phyloP scores from a whole-genome alignment of 2,329 filamentous ascomycete species.

The Lachnellula occidentalis region DNA sequence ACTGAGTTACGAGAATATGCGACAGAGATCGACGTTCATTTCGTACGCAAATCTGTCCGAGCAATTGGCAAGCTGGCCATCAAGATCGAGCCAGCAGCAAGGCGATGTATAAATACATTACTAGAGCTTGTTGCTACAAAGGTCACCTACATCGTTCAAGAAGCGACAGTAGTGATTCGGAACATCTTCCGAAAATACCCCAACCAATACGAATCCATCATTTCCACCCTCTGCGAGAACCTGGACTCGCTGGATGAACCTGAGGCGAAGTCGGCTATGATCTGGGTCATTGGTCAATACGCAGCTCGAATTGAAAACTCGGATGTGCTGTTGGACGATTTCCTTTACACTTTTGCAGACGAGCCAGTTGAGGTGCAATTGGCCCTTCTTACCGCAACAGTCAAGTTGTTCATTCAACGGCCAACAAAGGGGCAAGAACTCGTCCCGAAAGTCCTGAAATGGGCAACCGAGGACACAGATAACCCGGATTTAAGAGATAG shows the following conservation, averaged over 20 bases:
- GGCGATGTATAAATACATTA: constrained; percentile 85
- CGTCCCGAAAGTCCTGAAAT: constrained; percentile 91
- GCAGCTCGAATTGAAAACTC: constrained; percentile 96
- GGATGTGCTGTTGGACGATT: constrained; percentile 89
- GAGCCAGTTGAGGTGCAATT: constrained; percentile 95
- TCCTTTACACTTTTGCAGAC: constrained; percentile 87
- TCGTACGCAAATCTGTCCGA: constrained; percentile 93
- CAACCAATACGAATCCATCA: constrained; percentile 97
- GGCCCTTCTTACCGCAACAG: constrained; percentile 87
- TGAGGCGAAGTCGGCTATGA: constrained; percentile 96
- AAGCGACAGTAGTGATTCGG: constrained; percentile 95
- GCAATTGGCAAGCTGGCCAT: constrained; percentile 97
- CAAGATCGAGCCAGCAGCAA: constrained; percentile 93
- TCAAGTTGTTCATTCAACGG: constrained; percentile 95
- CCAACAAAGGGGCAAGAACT: constrained; percentile 91
- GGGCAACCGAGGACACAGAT: constrained; percentile 99
- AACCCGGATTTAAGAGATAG: constrained; percentile 93
- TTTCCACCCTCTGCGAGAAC: constrained; percentile 90
- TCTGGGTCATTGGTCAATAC: constrained; percentile 99
- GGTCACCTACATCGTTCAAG: constrained; percentile 96
- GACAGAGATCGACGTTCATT: constrained; percentile 97
- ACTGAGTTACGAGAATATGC: constrained; percentile 95
- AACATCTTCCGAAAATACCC: constrained; percentile 99
- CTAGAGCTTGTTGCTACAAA: constrained; percentile 96
- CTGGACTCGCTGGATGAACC: constrained; percentile 95